These are phyloP conservation scores for Gossypium aridum DNA, from an alignment of 441 rosid genomes.

Conservation along the genomic window DNA sequence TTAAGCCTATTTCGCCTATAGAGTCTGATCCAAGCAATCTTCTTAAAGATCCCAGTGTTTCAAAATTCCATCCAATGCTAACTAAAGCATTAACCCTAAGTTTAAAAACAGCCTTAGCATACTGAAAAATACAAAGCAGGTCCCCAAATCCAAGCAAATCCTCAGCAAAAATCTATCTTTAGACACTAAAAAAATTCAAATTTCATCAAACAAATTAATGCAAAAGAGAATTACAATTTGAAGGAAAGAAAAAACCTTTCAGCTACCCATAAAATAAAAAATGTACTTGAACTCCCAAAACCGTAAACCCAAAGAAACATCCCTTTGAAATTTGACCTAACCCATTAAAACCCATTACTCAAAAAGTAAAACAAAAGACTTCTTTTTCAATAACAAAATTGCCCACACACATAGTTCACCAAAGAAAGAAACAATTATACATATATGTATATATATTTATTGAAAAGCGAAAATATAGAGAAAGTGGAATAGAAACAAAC, in stretches of 20 bases:
- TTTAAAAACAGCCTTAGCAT: background rate
- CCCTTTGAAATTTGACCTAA: background rate
- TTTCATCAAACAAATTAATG: background rate
- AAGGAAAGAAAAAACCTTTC: background rate
- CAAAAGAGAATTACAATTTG: background rate
- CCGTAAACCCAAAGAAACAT: no score
- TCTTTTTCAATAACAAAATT: background rate
- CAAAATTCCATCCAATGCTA: background rate
- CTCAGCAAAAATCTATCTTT: no score
- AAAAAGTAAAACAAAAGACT: background rate
- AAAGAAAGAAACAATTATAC: background rate
- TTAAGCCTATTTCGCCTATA: background rate
- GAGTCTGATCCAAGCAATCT: background rate
- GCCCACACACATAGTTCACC: background rate
- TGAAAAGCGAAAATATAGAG: background rate
- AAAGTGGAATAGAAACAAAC: background rate
- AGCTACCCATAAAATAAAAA: background rate
- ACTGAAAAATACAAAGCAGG: no score
- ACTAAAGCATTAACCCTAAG: background rate
- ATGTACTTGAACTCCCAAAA: no score
- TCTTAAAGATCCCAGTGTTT: background rate
- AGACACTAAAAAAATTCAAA: background rate
- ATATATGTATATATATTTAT: background rate
- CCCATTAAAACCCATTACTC: constrained; percentile 1
- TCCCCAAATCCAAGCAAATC: no score